Evolutionary conservation across 148 eudicot genomes (phyloP).

Genomic region (Rhododendron ovatum): DNA sequence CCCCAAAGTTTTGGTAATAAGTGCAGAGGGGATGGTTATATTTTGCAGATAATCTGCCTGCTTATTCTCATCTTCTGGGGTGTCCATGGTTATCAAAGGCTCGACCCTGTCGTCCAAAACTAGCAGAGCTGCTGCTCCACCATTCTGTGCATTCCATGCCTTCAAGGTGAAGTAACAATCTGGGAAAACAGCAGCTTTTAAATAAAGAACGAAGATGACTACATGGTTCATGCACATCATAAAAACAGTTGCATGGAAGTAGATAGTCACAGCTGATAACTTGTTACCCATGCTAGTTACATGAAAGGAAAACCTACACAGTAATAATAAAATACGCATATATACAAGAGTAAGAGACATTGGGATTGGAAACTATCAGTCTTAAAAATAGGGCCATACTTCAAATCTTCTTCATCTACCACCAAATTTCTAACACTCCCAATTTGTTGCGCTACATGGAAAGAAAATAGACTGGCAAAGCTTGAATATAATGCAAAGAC

Average conservation of each 20-base stretch:
- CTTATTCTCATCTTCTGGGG: slow-evolving; percentile 67
- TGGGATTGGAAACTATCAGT: not conserved
- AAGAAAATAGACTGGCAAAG: not conserved
- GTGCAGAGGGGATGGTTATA: slow-evolving; percentile 78
- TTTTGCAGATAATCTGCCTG: slow-evolving; percentile 64
- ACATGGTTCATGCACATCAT: not conserved
- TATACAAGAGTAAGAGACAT: not conserved
- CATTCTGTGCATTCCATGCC: slow-evolving; percentile 94
- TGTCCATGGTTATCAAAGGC: slow-evolving; percentile 94
- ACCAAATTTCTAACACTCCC: not conserved
- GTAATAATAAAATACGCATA: not conserved
- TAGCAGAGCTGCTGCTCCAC: slow-evolving; percentile 86
- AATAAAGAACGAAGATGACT: not conserved
- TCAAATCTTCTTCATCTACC: not conserved
- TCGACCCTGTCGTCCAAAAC: slow-evolving; percentile 71
- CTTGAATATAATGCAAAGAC: not conserved
- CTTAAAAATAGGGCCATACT: not conserved
- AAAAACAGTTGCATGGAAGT: not conserved
- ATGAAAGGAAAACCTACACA: not conserved
- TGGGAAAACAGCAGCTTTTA: slow-evolving; percentile 22
- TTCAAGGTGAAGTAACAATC: slow-evolving; percentile 89
- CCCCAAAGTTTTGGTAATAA: slow-evolving; percentile 69
- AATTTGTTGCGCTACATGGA: not conserved
- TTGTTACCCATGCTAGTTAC: not conserved
- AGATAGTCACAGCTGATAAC: not conserved